Conservation (phyloP, 2,329 filamentous ascomycete species). For the Trichophyton mentagrophytes region DNA sequence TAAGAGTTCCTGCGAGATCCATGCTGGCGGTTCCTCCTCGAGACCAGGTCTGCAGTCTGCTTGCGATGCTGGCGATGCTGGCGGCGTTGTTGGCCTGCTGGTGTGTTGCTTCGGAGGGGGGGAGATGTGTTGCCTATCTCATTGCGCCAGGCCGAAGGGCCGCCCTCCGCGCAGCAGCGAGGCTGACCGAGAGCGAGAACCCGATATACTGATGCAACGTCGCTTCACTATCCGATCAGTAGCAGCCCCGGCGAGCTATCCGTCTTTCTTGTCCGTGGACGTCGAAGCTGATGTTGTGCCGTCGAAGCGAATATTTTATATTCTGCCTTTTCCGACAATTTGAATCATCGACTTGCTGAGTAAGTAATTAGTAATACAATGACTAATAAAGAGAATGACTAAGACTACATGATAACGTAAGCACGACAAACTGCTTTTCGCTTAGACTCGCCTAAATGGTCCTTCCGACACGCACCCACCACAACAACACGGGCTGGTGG, state of each 20-base stretch:
- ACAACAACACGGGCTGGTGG: constrained; percentile 11
- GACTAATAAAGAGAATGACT: background rate
- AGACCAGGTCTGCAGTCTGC: background rate
- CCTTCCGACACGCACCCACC: background rate
- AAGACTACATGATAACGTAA: background rate
- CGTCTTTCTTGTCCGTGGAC: background rate
- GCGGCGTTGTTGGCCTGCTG: background rate
- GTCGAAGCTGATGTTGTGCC: background rate
- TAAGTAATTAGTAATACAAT: background rate
- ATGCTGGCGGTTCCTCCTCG: constrained; percentile 26
- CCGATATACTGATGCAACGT: background rate
- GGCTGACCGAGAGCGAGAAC: background rate
- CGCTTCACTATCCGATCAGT: background rate
- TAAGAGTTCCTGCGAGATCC: constrained; percentile 61
- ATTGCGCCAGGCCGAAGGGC: constrained; percentile 1
- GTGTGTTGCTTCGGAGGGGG: background rate
- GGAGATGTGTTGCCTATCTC: background rate
- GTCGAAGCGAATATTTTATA: too few relatives aligned
- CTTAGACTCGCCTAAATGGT: background rate
- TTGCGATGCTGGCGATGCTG: background rate
- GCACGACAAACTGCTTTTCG: background rate
- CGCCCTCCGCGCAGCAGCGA: background rate
- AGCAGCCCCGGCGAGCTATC: too few relatives aligned
- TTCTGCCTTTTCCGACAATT: too few relatives aligned
- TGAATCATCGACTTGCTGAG: background rate